These are phyloP conservation scores for Annulohypoxylon bovei DNA, from an alignment of 495 filamentous ascomycete genomes.

Conservation along the genomic window DNA sequence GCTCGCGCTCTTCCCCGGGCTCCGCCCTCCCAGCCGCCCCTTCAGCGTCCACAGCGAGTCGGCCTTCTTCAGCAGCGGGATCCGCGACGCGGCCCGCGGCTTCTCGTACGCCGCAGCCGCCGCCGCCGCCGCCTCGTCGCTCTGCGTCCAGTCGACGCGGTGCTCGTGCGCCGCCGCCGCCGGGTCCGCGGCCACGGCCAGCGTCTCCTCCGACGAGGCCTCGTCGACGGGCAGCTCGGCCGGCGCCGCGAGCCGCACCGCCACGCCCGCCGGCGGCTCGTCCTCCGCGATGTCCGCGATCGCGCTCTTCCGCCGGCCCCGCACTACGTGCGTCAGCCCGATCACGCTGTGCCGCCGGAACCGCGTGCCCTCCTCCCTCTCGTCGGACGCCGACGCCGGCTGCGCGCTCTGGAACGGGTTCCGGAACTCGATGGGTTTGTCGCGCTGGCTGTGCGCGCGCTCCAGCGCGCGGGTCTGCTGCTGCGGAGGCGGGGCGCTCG, in stretches of 20 bases:
- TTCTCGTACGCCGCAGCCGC: slow-evolving; percentile 41
- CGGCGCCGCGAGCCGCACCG: background rate
- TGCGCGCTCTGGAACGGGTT: slow-evolving; percentile 35
- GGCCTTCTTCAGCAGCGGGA: slow-evolving; percentile 50
- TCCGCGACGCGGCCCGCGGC: slow-evolving; percentile 24
- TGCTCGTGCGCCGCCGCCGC: slow-evolving; percentile 33
- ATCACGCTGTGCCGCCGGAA: slow-evolving; percentile 17
- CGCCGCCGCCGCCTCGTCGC: slow-evolving; percentile 48
- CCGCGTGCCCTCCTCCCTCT: background rate
- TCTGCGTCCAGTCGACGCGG: slow-evolving; percentile 59
- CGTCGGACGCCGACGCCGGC: slow-evolving; percentile 9
- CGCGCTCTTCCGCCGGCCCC: slow-evolving; percentile 16
- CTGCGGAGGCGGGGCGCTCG: slow-evolving; percentile 14
- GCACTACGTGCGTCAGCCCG: background rate
- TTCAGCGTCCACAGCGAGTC: slow-evolving; percentile 53
- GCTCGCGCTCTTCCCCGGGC: slow-evolving; percentile 14
- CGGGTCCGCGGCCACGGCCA: slow-evolving; percentile 28
- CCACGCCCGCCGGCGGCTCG: background rate
- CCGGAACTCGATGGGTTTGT: slow-evolving; percentile 28
- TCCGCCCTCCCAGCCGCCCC: slow-evolving; percentile 40
- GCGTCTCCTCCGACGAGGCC: slow-evolving; percentile 39
- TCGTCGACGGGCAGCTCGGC: slow-evolving; percentile 22
- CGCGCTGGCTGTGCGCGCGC: slow-evolving; percentile 27
- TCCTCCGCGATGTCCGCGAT: slow-evolving; percentile 32
- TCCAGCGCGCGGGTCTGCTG: slow-evolving; percentile 39